A percentile compares a stretch with the other conserved stretches of the same genome.
phyloP scores from a whole-genome alignment of 179 eudicot genomes.

The Sideroxylon spinosum region DNA sequence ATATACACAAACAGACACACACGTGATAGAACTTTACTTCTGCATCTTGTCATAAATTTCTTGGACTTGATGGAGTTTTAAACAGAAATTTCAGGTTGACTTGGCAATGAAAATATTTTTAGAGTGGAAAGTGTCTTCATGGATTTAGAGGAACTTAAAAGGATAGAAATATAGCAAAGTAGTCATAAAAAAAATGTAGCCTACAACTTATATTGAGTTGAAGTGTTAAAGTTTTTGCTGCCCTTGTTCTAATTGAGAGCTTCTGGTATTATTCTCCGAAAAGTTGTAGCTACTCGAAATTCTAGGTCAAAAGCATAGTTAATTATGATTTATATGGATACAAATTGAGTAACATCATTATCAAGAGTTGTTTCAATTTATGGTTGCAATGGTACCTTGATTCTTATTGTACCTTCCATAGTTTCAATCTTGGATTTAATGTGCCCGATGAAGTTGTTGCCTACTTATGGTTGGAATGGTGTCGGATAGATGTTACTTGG shows the following conservation, averaged over 20 bases:
- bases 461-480: background rate
- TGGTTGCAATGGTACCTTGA: background rate
- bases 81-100: background rate
- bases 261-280: background rate
- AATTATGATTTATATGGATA: background rate
- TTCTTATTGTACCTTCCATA: background rate
- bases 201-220: background rate
- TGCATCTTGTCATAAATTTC: conserved; percentile 7
- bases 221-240: background rate
- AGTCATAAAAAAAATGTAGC: background rate
- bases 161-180: background rate
- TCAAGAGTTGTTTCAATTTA: background rate
- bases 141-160: background rate
- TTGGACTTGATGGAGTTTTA: background rate
- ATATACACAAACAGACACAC: too few species aligned
- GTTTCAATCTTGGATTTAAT: background rate
- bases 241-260: background rate
- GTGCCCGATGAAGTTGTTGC: background rate
- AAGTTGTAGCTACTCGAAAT: background rate
- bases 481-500: background rate
- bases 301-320: background rate
- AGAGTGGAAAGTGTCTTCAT: background rate
- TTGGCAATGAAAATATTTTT: background rate
- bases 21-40: background rate
- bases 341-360: background rate